phyloP scores from a whole-genome alignment of 257 asterid genomes.

The Nicotiana noctiflora region DNA sequence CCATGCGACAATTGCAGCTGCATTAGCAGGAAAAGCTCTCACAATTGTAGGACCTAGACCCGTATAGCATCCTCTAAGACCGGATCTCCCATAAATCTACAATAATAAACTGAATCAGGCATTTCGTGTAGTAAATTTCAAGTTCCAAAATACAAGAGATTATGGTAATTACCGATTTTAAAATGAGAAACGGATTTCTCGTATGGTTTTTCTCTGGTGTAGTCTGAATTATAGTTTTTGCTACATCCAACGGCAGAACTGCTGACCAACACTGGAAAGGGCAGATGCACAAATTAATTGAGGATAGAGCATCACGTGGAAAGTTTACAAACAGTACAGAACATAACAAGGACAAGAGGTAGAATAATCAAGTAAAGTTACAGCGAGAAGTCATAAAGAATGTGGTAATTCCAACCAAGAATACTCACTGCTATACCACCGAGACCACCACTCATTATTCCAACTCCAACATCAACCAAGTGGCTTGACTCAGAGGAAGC shows the following conservation, averaged over 20 bases:
- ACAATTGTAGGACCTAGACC: constrained; percentile 87
- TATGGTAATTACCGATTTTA: constrained; percentile 42
- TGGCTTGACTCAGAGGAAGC: constrained; percentile 41
- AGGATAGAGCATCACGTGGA: background rate
- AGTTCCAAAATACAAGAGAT: constrained; percentile 6
- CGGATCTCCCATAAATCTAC: constrained; percentile 75
- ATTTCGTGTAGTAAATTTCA: constrained; percentile 7
- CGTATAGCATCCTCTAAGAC: constrained; percentile 77
- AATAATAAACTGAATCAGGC: constrained; percentile 23
- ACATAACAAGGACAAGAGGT: background rate
- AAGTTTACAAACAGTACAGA: background rate
- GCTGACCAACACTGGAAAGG: constrained; percentile 50
- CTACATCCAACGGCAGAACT: constrained; percentile 83
- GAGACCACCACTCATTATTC: constrained; percentile 85
- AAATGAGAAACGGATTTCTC: constrained; percentile 65
- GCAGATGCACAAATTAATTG: background rate
- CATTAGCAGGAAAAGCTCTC: constrained; percentile 63
- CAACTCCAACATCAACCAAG: constrained; percentile 67
- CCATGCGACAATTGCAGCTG: constrained; percentile 46
- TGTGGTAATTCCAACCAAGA: background rate
- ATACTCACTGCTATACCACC: constrained; percentile 78
- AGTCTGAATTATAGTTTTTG: constrained; percentile 90
- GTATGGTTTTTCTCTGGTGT: constrained; percentile 44
- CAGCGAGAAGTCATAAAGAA: background rate
- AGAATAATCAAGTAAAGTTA: background rate